These are phyloP conservation scores for Petunia axillaris DNA, from an alignment of 257 asterid species.

Conservation along the genomic window DNA sequence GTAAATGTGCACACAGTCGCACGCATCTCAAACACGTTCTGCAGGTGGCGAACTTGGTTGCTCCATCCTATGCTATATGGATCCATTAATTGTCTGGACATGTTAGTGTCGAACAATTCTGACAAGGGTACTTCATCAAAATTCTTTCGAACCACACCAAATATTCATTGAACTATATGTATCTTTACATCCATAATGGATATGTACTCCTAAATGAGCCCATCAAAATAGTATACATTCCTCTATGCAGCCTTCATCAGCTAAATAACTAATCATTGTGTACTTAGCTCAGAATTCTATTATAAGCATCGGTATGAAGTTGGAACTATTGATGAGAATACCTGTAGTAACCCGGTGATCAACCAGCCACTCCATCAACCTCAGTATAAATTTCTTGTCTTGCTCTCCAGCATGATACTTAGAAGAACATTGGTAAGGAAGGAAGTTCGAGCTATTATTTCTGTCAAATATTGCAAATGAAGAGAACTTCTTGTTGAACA, in stretches of 20 bases:
- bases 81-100: conserved; percentile 11
- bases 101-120: conserved; percentile 1
- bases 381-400: conserved; percentile 50
- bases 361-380: conserved; percentile 53
- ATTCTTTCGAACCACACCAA: conserved; percentile 16
- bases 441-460: conserved; percentile 37
- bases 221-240: background rate
- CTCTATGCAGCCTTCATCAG: conserved; percentile 14
- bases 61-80: conserved; percentile 7
- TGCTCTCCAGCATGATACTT: conserved; percentile 52
- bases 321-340: conserved; percentile 21
- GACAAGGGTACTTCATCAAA: conserved; percentile 13
- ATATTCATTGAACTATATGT: background rate
- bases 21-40: background rate
- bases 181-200: background rate
- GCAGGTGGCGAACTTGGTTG: conserved; percentile 16
- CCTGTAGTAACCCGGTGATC: conserved; percentile 47
- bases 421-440: conserved; percentile 69
- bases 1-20: background rate
- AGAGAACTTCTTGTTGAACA: conserved; percentile 67
- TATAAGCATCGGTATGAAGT: background rate
- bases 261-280: background rate
- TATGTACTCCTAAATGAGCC: background rate
- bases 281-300: conserved; percentile 10
- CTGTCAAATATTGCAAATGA: conserved; percentile 75